Conservation (phyloP, 1,284 basidiomycete genomes). For the Melanopsichium pennsylvanicum region DNA sequence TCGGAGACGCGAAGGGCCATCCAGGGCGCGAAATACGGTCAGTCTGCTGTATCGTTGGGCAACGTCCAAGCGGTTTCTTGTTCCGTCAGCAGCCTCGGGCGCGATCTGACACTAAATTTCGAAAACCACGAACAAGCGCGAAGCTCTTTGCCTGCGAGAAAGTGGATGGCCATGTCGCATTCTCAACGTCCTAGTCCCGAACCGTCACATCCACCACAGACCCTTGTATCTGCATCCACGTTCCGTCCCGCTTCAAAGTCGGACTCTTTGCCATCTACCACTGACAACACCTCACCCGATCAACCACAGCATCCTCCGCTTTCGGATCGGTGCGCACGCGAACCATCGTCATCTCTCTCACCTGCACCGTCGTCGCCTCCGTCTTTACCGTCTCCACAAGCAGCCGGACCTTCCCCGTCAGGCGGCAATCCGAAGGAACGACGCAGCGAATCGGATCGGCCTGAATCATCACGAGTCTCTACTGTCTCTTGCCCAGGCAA, state of each 20-base stretch:
- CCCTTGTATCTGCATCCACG: slow-evolving; percentile 4
- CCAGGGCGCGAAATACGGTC: too few species aligned
- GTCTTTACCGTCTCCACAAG: slow-evolving; percentile 13
- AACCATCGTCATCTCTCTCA: slow-evolving; percentile 31
- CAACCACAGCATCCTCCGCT: slow-evolving; percentile 1
- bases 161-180: slow-evolving; percentile 27
- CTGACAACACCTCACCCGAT: not conserved
- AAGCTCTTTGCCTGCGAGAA: too few species aligned
- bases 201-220: slow-evolving; percentile 20
- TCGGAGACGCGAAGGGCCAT: too few species aligned
- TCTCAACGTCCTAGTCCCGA: slow-evolving; percentile 15
- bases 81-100: too few species aligned
- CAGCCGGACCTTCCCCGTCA: not conserved
- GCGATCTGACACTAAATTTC: slow-evolving; percentile 35
- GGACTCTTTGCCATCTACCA: not conserved
- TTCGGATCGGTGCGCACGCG: slow-evolving; percentile 9
- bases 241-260: slow-evolving; percentile 1
- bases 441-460: not conserved
- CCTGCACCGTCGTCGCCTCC: slow-evolving; percentile 30
- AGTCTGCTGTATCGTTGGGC: too few species aligned
- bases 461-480: slow-evolving; percentile 9
- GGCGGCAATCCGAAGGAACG: not conserved
- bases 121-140: not conserved
- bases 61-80: too few species aligned
- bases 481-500: too few species aligned